Base-by-base conservation (phyloP, 352 stramenopile species). In the Globisporangium recalcitrans region DNA sequence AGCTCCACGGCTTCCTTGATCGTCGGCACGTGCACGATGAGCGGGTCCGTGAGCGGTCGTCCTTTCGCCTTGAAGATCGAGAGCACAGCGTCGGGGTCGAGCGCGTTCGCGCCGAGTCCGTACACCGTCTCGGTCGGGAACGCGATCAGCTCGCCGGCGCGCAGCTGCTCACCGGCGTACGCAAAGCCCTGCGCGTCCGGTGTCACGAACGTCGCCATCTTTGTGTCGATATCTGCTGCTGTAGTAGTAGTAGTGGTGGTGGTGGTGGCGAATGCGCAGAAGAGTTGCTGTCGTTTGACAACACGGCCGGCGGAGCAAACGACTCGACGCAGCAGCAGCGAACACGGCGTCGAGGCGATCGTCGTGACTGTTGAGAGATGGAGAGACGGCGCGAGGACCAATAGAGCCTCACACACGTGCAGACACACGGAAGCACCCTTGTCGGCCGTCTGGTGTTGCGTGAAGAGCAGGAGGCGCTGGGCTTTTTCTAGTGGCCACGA, bases 61-160 rank as follows among this genome's bases (percentile, higher is more conserved):
- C 82, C 91, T 64, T 99, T 99, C 52, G 91, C 91, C 57, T 82
- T 67, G 76, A 99, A 99, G 70, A 99, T 98, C 62, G 87, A 88
- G n/a, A 93, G 75, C 46, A 99, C 85, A 19, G 97, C 96, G 8
- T 83, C 72, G 11, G 85, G 84, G 77, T 99, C 78, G 8, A 99
- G 76, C 1, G 97, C 97, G 64, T 99, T 98, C 49, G 96, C 98
- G 27, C 98, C 98, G 26, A 99, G 81, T 0, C 98, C 98, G 68
- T 99, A 99, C 21, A 99, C 98, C 0, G 98, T 99, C 84, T 99
- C 97, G n/a, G 97, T 99, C 9, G 97, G 97, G 77, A 99, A 99
- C 8, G 93, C 77, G 36, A 98, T 85, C 11, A 97, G 73, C 26
- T 75, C 69, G n/a, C 92, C 92, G 44, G 72, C 68, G 46, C 78